phyloP scores from a whole-genome alignment of 345 rosid species.

The Microcos paniculata region DNA sequence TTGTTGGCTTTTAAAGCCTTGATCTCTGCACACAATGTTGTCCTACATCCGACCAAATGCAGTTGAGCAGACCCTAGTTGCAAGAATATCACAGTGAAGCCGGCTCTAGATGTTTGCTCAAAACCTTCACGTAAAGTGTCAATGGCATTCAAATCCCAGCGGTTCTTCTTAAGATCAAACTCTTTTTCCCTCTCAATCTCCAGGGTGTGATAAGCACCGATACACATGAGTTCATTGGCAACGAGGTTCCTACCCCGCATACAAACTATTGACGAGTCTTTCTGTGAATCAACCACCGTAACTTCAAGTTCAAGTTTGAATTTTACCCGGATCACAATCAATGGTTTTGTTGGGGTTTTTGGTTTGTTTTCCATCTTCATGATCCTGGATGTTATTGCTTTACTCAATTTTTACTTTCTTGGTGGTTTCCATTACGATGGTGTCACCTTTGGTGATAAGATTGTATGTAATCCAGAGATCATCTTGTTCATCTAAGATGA shows the following conservation, averaged over 20 bases:
- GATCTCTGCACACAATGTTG: constrained; percentile 14
- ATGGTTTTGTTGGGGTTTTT: neutral
- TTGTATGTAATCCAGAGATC: constrained; percentile 20
- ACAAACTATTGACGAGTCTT: neutral
- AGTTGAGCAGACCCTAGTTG: constrained; percentile 3
- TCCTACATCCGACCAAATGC: constrained; percentile 11
- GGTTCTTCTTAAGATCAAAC: constrained; percentile 8
- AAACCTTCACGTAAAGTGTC: neutral
- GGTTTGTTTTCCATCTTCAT: too few relatives aligned
- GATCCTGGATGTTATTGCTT: neutral
- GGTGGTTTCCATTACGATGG: neutral
- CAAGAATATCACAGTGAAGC: constrained; percentile 16
- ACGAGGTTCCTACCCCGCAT: neutral
- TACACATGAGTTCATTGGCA: neutral
- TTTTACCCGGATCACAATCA: neutral
- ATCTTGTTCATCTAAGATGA: neutral
- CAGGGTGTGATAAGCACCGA: constrained; percentile 3
- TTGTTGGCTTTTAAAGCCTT: neutral
- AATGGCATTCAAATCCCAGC: constrained; percentile 3
- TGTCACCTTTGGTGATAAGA: constrained; percentile 9
- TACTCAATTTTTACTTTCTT: neutral
- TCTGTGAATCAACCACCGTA: neutral
- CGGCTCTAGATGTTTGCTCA: neutral
- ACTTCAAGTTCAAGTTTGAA: neutral
- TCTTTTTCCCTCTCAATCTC: constrained; percentile 11